phyloP scores from a whole-genome alignment of 176 grass and related monocot species.

The Eragrostis nindensis region DNA sequence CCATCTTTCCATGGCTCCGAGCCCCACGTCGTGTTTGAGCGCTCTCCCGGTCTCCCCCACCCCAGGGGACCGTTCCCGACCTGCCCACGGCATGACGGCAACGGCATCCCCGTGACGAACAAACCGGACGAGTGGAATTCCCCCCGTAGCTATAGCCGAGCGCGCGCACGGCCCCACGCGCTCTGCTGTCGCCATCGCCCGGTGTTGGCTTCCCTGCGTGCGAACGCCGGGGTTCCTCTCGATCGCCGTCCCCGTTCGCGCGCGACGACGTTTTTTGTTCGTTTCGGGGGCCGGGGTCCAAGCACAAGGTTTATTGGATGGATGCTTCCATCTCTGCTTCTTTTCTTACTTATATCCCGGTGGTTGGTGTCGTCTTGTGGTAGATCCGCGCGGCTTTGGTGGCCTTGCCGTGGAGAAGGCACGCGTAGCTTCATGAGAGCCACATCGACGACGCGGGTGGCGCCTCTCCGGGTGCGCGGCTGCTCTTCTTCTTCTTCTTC shows the following conservation, averaged over 20 bases:
- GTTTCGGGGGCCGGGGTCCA: not conserved
- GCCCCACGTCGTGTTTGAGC: not conserved
- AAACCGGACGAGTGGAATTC: not conserved
- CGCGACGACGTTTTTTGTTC: not conserved
- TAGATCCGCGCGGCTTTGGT: constrained; percentile 27
- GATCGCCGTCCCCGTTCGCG: too few relatives aligned
- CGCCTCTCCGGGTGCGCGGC: constrained; percentile 18
- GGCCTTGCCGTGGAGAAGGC: not conserved
- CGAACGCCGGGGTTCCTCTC: not conserved
- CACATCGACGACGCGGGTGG: constrained; percentile 51
- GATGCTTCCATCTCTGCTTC: not conserved
- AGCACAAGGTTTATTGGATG: constrained; percentile 2
- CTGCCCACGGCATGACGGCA: constrained; percentile 41
- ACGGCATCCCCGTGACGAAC: constrained; percentile 45
- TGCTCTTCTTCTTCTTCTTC: constrained; percentile 7
- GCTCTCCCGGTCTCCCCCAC: too few relatives aligned
- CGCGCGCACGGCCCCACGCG: not conserved
- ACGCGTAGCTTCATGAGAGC: constrained; percentile 30
- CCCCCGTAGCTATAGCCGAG: not conserved
- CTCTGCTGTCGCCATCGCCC: not conserved
- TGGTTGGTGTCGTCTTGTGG: constrained; percentile 47
- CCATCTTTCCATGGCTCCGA: constrained; percentile 2
- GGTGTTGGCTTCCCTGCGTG: not conserved
- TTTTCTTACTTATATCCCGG: constrained; percentile 21
- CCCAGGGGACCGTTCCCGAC: constrained; percentile 23